Percentiles rank a stretch among this genome's conserved stretches.
These are phyloP conservation scores for Cytospora schulzeri DNA, from an alignment of 2,329 filamentous ascomycete species.

Conservation along the genomic window DNA sequence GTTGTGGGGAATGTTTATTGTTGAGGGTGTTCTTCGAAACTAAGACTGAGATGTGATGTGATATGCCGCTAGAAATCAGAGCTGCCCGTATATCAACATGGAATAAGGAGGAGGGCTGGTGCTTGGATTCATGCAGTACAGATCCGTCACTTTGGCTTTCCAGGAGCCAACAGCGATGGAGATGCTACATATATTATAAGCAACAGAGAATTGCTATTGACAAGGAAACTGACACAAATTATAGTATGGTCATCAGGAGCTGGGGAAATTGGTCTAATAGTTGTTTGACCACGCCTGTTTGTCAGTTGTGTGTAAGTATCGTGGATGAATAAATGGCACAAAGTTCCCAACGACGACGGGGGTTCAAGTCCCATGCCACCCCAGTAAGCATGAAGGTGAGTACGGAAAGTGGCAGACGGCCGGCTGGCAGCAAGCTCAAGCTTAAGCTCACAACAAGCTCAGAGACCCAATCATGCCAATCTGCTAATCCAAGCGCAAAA, in stretches of 20 bases:
- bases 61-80: background rate
- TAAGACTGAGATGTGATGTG: background rate
- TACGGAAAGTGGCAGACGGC: too few relatives aligned
- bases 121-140: background rate
- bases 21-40: background rate
- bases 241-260: background rate
- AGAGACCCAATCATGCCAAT: background rate
- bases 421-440: background rate
- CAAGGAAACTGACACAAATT: too few relatives aligned
- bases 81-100: background rate
- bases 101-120: background rate
- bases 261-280: background rate
- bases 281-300: background rate
- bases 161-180: background rate
- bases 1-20: background rate
- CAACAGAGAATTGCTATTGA: background rate
- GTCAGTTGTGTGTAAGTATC: background rate
- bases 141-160: background rate
- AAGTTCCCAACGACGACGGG: too few relatives aligned
- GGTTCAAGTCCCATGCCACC: too few relatives aligned
- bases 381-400: too few relatives aligned
- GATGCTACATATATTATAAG: background rate
- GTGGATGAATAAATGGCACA: too few relatives aligned
- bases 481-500: background rate
- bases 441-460: conserved; percentile 1